Evolutionary conservation across 2,329 filamentous ascomycete species (phyloP).

Genomic region (Colletotrichum liaoningense): DNA sequence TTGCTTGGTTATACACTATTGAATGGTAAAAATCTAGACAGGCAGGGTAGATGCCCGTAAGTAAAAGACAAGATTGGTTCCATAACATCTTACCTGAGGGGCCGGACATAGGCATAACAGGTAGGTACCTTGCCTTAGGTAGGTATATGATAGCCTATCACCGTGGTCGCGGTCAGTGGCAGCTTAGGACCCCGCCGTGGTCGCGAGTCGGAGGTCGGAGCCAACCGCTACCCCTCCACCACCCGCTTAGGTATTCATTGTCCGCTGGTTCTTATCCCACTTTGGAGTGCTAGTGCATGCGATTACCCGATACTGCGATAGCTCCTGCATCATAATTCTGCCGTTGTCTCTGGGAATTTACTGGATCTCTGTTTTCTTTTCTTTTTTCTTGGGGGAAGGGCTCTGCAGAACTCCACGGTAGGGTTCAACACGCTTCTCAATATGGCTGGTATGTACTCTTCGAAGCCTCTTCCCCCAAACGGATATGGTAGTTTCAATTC

Average conservation of each 20-base stretch:
- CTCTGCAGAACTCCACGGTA: slow-evolving; percentile 1
- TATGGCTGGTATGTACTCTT: slow-evolving; percentile 38
- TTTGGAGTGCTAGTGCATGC: slow-evolving; percentile 3
- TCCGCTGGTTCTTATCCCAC: not conserved
- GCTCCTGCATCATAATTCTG: not conserved
- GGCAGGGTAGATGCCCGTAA: no score
- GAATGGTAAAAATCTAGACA: no score
- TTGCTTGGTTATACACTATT: not conserved
- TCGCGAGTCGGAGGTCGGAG: slow-evolving; percentile 18
- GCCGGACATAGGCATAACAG: not conserved
- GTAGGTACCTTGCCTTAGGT: no score
- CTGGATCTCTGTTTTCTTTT: not conserved
- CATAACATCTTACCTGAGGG: no score
- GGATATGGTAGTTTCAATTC: not conserved
- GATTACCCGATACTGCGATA: slow-evolving; percentile 15
- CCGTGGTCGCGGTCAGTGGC: not conserved
- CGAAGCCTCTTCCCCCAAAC: slow-evolving; percentile 17
- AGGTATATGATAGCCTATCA: no score
- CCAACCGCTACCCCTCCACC: slow-evolving; percentile 16
- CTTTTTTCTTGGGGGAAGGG: slow-evolving; percentile 20
- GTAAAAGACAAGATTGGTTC: no score
- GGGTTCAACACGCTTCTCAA: slow-evolving; percentile 6
- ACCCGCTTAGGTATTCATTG: not conserved
- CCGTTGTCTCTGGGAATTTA: not conserved
- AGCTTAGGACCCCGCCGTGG: slow-evolving; percentile 7